Percentiles rank a stretch among this genome's conserved stretches.
phyloP scores from a whole-genome alignment of 2,329 filamentous ascomycete species.

The Volutella citrinella region DNA sequence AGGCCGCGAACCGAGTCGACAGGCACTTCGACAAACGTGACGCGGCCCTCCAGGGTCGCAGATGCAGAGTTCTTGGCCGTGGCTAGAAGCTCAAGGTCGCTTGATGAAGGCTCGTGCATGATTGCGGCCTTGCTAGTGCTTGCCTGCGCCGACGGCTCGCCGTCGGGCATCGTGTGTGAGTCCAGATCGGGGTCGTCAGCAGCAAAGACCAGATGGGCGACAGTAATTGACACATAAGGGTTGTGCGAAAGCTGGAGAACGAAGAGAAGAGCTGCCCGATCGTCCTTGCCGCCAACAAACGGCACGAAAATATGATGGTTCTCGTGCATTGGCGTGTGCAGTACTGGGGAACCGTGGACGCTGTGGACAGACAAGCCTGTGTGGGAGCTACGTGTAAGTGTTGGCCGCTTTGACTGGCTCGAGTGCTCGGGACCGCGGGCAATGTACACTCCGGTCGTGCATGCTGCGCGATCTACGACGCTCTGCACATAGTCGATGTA shows the following conservation, averaged over 20 bases:
- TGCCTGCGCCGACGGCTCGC: conserved; percentile 7
- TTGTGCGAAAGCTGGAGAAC: conserved; percentile 83
- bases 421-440: conserved; percentile 35
- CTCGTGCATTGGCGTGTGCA: conserved; percentile 54
- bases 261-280: conserved; percentile 73
- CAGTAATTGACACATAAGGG: conserved; percentile 71
- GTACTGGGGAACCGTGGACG: conserved; percentile 52
- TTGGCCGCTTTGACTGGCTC: conserved; percentile 44
- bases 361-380: conserved; percentile 24
- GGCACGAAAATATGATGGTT: conserved; percentile 84
- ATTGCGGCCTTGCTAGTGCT: neutral
- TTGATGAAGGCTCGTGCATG: conserved; percentile 12
- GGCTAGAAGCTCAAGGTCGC: conserved; percentile 27
- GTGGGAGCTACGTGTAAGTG: conserved; percentile 29
- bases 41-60: conserved; percentile 14
- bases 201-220: conserved; percentile 48
- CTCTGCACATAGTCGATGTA: conserved; percentile 74
- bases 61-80: conserved; percentile 18
- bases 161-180: conserved; percentile 1
- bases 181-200: conserved; percentile 17
- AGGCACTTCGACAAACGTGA: conserved; percentile 19
- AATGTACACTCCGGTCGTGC: conserved; percentile 63
- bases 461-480: conserved; percentile 65
- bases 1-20: conserved; percentile 22
- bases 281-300: conserved; percentile 82